These are phyloP conservation scores for Lentinula edodes DNA, from an alignment of 768 basidiomycete species.

Conservation along the genomic window DNA sequence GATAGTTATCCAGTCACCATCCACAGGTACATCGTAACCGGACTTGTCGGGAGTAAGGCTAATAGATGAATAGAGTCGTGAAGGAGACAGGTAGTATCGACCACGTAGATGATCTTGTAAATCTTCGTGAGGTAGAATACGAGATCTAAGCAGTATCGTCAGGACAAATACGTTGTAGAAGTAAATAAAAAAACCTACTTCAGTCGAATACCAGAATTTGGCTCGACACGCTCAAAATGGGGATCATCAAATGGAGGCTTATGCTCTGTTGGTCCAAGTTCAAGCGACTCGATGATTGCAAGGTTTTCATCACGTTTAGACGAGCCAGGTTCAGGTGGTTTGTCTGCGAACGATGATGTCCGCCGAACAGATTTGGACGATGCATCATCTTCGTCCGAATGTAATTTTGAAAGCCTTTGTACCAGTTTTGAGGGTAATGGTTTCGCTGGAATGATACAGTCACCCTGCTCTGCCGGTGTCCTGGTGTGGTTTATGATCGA, in stretches of 20 bases:
- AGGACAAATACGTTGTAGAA: background rate
- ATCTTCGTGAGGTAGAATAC: slow-evolving; percentile 66
- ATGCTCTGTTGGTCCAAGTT: slow-evolving; percentile 75
- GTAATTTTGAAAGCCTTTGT: slow-evolving; percentile 40
- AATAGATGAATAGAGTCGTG: slow-evolving; percentile 81
- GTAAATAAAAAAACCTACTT: slow-evolving; percentile 43
- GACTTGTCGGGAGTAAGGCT: slow-evolving; percentile 73
- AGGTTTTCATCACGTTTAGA: slow-evolving; percentile 54
- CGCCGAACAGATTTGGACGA: slow-evolving; percentile 12
- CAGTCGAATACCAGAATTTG: slow-evolving; percentile 85
- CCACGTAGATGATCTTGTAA: slow-evolving; percentile 76
- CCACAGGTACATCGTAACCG: slow-evolving; percentile 87
- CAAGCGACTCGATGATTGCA: slow-evolving; percentile 69
- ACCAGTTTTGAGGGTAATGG: slow-evolving; percentile 50
- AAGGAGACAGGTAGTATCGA: slow-evolving; percentile 86
- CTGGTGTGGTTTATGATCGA: background rate
- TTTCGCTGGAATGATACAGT: slow-evolving; percentile 15
- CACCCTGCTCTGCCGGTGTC: background rate
- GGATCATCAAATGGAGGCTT: slow-evolving; percentile 69
- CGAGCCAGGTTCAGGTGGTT: slow-evolving; percentile 16
- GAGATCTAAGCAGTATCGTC: slow-evolving; percentile 45
- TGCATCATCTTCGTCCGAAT: slow-evolving; percentile 12
- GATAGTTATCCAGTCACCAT: slow-evolving; percentile 93
- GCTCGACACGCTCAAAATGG: slow-evolving; percentile 74
- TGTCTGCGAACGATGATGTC: slow-evolving; percentile 31